Evolutionary conservation across 169 alveolate genomes (phyloP), one percentile per base, ranked within the genome.

Genomic region (Prorocentrum cordatum): DNA sequence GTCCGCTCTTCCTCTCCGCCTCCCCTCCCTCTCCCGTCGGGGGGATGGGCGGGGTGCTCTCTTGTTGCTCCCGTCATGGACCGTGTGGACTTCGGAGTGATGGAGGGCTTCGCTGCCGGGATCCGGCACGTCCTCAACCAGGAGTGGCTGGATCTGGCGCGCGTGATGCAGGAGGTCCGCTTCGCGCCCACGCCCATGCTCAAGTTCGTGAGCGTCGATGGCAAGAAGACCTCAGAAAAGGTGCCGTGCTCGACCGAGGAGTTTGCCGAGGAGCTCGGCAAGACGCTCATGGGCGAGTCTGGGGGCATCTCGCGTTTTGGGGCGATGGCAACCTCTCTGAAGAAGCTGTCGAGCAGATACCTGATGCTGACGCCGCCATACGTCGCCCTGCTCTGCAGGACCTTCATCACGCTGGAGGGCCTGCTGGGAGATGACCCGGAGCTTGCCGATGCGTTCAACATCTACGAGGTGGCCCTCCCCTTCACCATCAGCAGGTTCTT

Each of bases 31-130:
- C n/a, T n/a, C n/a, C n/a, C n/a, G n/a, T n/a, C n/a, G n/a, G n/a
- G n/a, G n/a, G n/a, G n/a, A n/a, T n/a, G n/a, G n/a, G n/a, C n/a
- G n/a, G n/a, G n/a, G n/a, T n/a, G n/a, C n/a, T n/a, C n/a, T n/a
- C n/a, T n/a, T n/a, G n/a, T n/a, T n/a, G n/a, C n/a, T n/a, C n/a
- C n/a, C 22, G 58, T 82, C 29, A 82, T 82, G 91, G 91, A 82
- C 54, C 91, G 91, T 1, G 80, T 82, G 79, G 91, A 82, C 42
- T 82, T 82, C 54, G 91, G 91, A 12, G 9, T 82, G 54, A 82
- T 82, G 91, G 91, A 82, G 70, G 29, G 80, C 70, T 82, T 68
- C 58, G 91, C 91, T 0, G 91, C 91, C 20, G 91, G 91, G 20
- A 70, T 82, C 18, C 66, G 68, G 50, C 84, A 77, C 62, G 33